These are phyloP conservation scores for Clathrus columnatus DNA, from an alignment of 768 basidiomycete species.

Conservation along the genomic window DNA sequence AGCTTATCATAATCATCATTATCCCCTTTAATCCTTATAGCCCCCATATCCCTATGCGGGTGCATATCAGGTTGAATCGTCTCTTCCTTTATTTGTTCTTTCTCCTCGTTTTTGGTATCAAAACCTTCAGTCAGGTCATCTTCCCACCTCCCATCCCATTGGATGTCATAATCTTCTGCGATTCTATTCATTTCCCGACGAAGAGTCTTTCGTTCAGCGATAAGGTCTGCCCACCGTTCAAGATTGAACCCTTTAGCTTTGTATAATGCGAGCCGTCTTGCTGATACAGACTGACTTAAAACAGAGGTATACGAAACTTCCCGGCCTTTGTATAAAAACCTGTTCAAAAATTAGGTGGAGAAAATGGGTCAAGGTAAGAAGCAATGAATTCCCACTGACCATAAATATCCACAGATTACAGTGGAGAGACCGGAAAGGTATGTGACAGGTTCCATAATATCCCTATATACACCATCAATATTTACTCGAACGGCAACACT, in stretches of 20 bases:
- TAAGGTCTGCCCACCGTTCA: slow-evolving; percentile 48
- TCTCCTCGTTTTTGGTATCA: not conserved
- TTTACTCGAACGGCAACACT: not conserved
- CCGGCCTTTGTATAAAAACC: slow-evolving; percentile 52
- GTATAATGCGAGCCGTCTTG: slow-evolving; percentile 48
- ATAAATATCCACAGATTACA: slow-evolving; percentile 54
- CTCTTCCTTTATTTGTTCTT: not conserved
- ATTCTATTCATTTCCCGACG: slow-evolving; percentile 47
- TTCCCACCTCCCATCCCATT: slow-evolving; percentile 20
- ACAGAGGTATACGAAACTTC: slow-evolving; percentile 62
- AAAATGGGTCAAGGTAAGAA: not conserved
- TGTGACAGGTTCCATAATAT: slow-evolving; percentile 63
- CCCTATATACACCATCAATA: slow-evolving; percentile 26
- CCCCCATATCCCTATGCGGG: not conserved
- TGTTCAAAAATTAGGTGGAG: slow-evolving; percentile 13
- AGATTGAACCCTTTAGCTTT: slow-evolving; percentile 50
- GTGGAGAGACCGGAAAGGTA: slow-evolving; percentile 55
- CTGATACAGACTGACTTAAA: slow-evolving; percentile 47
- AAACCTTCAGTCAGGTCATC: not conserved
- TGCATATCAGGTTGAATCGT: not conserved
- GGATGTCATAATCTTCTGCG: slow-evolving; percentile 51
- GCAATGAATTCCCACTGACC: slow-evolving; percentile 24
- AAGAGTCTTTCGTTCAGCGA: slow-evolving; percentile 40
- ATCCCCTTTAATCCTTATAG: not conserved
- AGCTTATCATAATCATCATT: not conserved